These are phyloP conservation scores for Eutypa lata DNA, from an alignment of 2,329 filamentous ascomycete genomes.

Conservation along the genomic window DNA sequence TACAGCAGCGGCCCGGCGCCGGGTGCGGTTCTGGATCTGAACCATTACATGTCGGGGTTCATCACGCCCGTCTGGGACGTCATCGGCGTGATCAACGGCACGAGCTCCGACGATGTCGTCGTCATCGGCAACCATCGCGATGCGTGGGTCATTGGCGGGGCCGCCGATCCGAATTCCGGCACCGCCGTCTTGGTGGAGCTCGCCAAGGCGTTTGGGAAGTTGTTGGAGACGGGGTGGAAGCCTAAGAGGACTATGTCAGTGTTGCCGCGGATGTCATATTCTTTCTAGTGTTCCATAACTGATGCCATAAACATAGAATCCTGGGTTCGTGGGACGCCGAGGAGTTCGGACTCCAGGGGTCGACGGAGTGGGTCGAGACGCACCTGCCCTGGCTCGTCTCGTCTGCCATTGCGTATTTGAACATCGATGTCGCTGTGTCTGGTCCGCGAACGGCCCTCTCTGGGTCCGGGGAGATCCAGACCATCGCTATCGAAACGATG, in stretches of 20 bases:
- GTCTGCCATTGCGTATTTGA: slow-evolving; percentile 37
- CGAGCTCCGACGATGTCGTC: slow-evolving; percentile 38
- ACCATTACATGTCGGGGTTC: slow-evolving; percentile 5
- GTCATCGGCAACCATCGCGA: slow-evolving; percentile 52
- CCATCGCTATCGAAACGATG: slow-evolving; percentile 7
- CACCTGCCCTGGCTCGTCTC: slow-evolving; percentile 6
- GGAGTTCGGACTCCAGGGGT: slow-evolving; percentile 23
- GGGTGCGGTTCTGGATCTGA: slow-evolving; percentile 2
- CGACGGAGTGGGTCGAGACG: slow-evolving; percentile 8
- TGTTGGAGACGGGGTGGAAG: slow-evolving; percentile 47
- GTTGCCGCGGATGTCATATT: not conserved
- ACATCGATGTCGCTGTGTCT: slow-evolving; percentile 46
- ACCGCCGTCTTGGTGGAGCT: slow-evolving; percentile 47
- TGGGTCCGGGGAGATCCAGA: slow-evolving; percentile 6
- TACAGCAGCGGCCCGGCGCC: slow-evolving; percentile 7
- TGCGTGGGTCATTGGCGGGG: slow-evolving; percentile 52
- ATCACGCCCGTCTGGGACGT: slow-evolving; percentile 30
- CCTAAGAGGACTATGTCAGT: slow-evolving; percentile 44
- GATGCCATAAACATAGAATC: slow-evolving; percentile 6
- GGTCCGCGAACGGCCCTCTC: slow-evolving; percentile 38
- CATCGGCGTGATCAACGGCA: slow-evolving; percentile 39
- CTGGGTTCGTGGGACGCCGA: slow-evolving; percentile 32
- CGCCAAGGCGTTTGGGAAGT: slow-evolving; percentile 44
- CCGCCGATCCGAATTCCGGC: slow-evolving; percentile 50
- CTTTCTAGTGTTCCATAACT: not conserved